These are phyloP conservation scores for Arthrobotrys entomopaga DNA, from an alignment of 2,329 filamentous ascomycete genomes.

Conservation along the genomic window DNA sequence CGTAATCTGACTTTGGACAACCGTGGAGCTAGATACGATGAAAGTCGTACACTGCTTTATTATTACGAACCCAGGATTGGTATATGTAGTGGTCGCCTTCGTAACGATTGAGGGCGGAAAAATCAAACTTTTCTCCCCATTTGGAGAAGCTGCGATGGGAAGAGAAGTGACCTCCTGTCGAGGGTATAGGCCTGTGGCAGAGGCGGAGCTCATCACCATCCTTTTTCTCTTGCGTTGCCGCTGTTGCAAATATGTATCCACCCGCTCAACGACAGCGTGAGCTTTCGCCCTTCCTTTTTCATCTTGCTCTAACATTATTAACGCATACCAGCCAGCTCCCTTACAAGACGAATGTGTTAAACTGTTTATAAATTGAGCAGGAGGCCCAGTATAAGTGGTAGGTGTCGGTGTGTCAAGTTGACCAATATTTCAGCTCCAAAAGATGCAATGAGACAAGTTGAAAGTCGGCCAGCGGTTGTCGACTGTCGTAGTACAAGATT, in stretches of 20 bases:
- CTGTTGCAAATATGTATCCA: conserved; percentile 44
- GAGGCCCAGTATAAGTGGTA: not conserved
- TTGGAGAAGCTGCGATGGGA: conserved; percentile 5
- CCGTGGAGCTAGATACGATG: conserved; percentile 29
- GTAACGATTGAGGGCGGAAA: conserved; percentile 26
- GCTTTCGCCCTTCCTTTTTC: conserved; percentile 27
- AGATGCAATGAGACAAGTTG: conserved; percentile 18
- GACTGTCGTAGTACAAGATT: too few relatives aligned
- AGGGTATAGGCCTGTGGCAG: conserved; percentile 8
- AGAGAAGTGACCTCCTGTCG: conserved; percentile 30
- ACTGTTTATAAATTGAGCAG: conserved; percentile 6
- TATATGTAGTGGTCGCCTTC: conserved; percentile 51
- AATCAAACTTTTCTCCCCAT: conserved; percentile 16
- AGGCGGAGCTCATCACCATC: conserved; percentile 1
- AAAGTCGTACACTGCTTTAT: conserved; percentile 40
- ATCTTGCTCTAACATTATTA: conserved; percentile 42
- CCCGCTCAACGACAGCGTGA: conserved; percentile 1
- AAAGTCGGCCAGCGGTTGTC: too few relatives aligned
- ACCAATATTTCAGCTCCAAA: conserved; percentile 11
- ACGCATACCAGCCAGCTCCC: conserved; percentile 20
- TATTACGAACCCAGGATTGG: conserved; percentile 46
- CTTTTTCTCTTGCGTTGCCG: conserved; percentile 37
- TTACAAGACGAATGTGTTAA: conserved; percentile 18
- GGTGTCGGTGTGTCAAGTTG: conserved; percentile 21
- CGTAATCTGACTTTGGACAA: conserved; percentile 42